These are phyloP conservation scores for Amanita pallidorosea DNA, from an alignment of 768 basidiomycete species.

Conservation along the genomic window DNA sequence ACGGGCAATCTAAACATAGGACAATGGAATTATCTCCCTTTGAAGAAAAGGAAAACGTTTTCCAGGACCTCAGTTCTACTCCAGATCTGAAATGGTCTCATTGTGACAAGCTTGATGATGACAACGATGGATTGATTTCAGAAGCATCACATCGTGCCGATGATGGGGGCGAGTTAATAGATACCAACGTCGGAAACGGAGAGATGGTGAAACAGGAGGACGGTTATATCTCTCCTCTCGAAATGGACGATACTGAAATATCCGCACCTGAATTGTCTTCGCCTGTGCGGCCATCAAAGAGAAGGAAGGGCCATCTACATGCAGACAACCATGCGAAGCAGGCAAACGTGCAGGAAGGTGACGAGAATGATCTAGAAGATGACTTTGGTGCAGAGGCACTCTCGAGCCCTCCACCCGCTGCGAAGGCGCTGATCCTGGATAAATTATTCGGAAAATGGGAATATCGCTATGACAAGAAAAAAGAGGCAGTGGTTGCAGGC, in stretches of 20 bases:
- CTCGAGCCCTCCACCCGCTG: conserved; percentile 31
- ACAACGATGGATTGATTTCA: conserved; percentile 13
- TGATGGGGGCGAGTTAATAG: conserved; percentile 8
- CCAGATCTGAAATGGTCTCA: conserved; percentile 2
- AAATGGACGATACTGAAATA: conserved; percentile 40
- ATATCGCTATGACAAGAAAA: background rate
- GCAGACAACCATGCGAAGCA: background rate
- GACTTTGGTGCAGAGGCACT: conserved; percentile 45
- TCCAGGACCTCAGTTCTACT: conserved; percentile 4
- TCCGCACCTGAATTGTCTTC: conserved; percentile 53
- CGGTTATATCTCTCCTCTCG: conserved; percentile 70
- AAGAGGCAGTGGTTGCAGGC: background rate
- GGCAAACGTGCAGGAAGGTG: conserved; percentile 10
- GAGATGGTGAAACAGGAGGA: conserved; percentile 55
- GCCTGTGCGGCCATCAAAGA: conserved; percentile 24
- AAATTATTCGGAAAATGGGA: conserved; percentile 1
- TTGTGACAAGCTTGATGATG: conserved; percentile 20
- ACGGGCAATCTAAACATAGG: background rate
- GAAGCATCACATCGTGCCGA: conserved; percentile 17
- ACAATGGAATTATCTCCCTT: conserved; percentile 17
- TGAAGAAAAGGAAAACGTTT: conserved; percentile 30
- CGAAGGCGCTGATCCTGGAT: background rate
- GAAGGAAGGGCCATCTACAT: conserved; percentile 8
- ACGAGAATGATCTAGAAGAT: conserved; percentile 13
- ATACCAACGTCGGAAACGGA: conserved; percentile 29